phyloP scores from a whole-genome alignment of 768 basidiomycete genomes.

The Trametopsis cervina region DNA sequence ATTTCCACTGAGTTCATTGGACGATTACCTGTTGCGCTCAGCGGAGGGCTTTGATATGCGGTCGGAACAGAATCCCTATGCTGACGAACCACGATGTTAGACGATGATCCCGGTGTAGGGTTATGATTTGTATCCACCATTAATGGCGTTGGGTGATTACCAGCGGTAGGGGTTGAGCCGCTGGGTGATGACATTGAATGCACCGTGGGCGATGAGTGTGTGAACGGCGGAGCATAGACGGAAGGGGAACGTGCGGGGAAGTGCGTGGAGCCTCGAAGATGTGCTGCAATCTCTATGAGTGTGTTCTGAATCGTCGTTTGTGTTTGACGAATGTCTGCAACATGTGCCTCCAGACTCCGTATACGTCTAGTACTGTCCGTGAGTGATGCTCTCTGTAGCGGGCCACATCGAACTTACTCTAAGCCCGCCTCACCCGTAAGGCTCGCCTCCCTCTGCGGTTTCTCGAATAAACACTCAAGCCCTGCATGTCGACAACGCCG shows the following conservation, averaged over 20 bases:
- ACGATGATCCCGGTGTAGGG: constrained; percentile 18
- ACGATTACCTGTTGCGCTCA: constrained; percentile 26
- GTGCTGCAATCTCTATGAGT: constrained; percentile 72
- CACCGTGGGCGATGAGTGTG: constrained; percentile 60
- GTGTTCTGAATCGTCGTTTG: constrained; percentile 74
- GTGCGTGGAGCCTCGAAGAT: constrained; percentile 53
- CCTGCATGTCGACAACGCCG: constrained; percentile 86
- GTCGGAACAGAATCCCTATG: constrained; percentile 28
- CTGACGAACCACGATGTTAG: constrained; percentile 18
- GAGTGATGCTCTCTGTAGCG: too few species aligned
- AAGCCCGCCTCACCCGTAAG: constrained; percentile 85
- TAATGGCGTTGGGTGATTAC: constrained; percentile 19
- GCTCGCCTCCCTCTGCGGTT: constrained; percentile 81
- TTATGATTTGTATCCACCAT: constrained; percentile 20
- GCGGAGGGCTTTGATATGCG: constrained; percentile 31
- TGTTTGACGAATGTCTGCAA: constrained; percentile 70
- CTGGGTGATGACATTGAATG: constrained; percentile 51
- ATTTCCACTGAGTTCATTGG: constrained; percentile 31
- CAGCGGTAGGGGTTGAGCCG: constrained; percentile 34
- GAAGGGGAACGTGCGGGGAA: constrained; percentile 58
- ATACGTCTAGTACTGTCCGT: constrained; percentile 57
- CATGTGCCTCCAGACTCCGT: constrained; percentile 80
- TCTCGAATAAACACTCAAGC: constrained; percentile 91
- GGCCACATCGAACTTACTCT: constrained; percentile 63
- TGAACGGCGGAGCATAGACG: constrained; percentile 44